Conservation (phyloP, 768 basidiomycete species). For the Suillus discolor region DNA sequence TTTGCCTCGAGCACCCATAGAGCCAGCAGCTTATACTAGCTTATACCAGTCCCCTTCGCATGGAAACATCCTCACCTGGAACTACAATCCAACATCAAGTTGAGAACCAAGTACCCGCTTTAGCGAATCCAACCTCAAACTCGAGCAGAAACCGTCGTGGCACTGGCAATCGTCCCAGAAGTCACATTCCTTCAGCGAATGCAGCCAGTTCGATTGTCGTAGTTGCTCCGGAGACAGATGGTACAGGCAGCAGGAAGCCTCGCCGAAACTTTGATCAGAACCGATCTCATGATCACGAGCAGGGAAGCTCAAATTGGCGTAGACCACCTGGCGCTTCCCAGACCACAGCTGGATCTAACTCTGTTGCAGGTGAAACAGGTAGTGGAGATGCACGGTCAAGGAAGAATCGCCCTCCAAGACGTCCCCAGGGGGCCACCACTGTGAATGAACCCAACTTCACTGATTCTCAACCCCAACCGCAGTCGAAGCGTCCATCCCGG, state of each 20-base stretch:
- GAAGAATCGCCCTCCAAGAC: neutral
- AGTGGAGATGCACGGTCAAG: neutral
- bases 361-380: neutral
- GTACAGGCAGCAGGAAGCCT: neutral
- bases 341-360: too few relatives aligned
- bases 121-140: neutral
- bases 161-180: neutral
- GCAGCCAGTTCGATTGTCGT: neutral
- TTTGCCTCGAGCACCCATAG: neutral
- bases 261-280: neutral
- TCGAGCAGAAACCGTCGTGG: neutral
- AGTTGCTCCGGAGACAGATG: neutral
- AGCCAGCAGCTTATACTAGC: neutral
- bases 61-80: slow-evolving; percentile 5
- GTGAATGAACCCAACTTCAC: too few relatives aligned
- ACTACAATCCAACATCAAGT: neutral
- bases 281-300: neutral
- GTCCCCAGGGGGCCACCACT: neutral
- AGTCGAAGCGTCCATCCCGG: slow-evolving; percentile 27
- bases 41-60: neutral
- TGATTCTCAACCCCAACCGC: neutral
- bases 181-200: neutral
- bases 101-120: neutral
- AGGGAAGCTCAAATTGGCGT: neutral
- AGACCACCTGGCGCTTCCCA: neutral